Evolutionary conservation across 129 eudicot genomes (phyloP), one percentile per base, ranked within the genome.

Genomic region (Lactuca sativa): DNA sequence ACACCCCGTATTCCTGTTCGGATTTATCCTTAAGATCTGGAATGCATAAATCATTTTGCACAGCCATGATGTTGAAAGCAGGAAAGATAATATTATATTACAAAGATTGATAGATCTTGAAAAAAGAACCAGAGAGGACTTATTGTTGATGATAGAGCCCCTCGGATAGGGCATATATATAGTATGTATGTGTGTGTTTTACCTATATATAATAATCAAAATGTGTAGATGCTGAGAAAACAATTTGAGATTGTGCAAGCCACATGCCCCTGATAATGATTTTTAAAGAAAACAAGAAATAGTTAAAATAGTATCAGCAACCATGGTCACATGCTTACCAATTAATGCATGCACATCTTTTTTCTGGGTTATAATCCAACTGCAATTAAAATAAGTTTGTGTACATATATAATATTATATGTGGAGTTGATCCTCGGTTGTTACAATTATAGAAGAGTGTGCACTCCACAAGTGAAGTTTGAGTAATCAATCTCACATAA

Each of bases 21-120:
- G 41, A 51, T 11, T 79, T 66, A 32, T 58, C 75, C 62, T 15
- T 62, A 7, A 60, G 57, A 38, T 44, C 77, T 36, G 31, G 36
- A 38, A 75, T 44, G 47, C 59, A 55, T 61, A 49, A 43, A 34
- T 78, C 74, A 65, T 69, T 74, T 41, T 43, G 57, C 34, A 67
- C 58, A 74, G 80, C 71, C 86, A 78, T 82, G 67, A n/a, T 72
- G 33, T 25, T 63, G 54, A 36, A 59, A 62, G 56, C 14, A 68
- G 64, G 18, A 52, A 55, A 36, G 17, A 10, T 18, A 44, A 65
- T 41, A 72, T 10, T 21, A 61, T 49, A 77, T 63, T 66, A 71
- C 54, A 65, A 11, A 53, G 65, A 59, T 38, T 15, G 17, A 30
- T 43, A 58, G 37, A 31, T 15, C 32, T 16, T 15, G 17, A 67